Evolutionary conservation across 2,329 filamentous ascomycete genomes (phyloP).

Genomic region (Fusarium albosuccineum): DNA sequence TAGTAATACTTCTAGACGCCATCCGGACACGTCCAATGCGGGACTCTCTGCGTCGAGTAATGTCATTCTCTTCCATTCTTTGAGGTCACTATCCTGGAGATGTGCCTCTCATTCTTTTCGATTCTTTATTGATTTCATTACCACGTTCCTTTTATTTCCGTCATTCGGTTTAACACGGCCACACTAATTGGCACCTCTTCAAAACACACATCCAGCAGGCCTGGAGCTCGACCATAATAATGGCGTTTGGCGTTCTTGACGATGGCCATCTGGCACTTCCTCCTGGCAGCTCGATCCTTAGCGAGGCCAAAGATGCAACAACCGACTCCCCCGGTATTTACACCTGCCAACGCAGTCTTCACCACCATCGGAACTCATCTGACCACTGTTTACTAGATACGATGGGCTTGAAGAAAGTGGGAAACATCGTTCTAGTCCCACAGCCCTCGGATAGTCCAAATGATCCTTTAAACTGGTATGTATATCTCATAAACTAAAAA

Average conservation of each 20-base stretch:
- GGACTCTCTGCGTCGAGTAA: background rate
- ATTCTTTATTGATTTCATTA: background rate
- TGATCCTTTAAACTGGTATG: slow-evolving; percentile 8
- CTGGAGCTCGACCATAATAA: background rate
- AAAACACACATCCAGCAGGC: slow-evolving; percentile 1
- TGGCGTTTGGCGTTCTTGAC: slow-evolving; percentile 6
- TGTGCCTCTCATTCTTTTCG: background rate
- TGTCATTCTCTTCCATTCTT: slow-evolving; percentile 3
- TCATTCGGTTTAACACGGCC: background rate
- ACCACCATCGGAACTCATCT: background rate
- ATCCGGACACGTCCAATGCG: background rate
- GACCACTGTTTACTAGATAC: background rate
- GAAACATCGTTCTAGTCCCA: slow-evolving; percentile 3
- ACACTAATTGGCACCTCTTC: background rate
- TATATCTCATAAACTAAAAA: background rate
- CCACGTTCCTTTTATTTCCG: background rate
- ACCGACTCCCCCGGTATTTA: background rate
- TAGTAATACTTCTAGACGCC: background rate
- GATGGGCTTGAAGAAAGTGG: slow-evolving; percentile 4
- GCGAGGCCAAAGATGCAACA: background rate
- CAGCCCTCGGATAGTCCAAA: slow-evolving; percentile 8
- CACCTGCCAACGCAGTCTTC: background rate
- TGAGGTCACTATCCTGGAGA: slow-evolving; percentile 6
- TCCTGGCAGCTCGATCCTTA: slow-evolving; percentile 9
- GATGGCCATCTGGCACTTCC: slow-evolving; percentile 7